Evolutionary conservation across 1,284 basidiomycete species (phyloP).

Genomic region (Ceratobasidium sp.): DNA sequence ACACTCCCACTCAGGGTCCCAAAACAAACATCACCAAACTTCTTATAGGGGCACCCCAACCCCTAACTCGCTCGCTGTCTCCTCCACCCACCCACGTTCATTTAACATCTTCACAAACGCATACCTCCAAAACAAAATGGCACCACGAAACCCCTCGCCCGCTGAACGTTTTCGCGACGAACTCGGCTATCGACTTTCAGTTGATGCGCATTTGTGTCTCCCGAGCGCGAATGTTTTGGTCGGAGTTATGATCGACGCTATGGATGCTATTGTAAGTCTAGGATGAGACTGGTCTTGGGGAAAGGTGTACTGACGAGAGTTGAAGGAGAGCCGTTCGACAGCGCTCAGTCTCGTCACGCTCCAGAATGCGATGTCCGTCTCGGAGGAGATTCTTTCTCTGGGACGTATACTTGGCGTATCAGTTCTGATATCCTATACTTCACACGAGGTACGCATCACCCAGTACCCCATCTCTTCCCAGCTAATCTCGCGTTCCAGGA

Average conservation of each 20-base stretch:
- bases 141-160: background rate
- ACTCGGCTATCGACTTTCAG: constrained; percentile 15
- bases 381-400: background rate
- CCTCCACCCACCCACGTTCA: background rate
- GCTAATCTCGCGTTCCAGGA: background rate
- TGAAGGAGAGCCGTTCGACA: background rate
- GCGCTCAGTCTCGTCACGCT: constrained; percentile 3
- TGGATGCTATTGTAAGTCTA: constrained; percentile 4
- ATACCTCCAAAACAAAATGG: background rate
- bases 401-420: constrained; percentile 9
- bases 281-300: no score
- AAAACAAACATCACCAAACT: background rate
- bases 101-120: background rate
- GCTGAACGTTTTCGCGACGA: constrained; percentile 25
- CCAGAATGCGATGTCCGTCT: constrained; percentile 16
- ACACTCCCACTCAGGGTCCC: background rate
- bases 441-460: background rate
- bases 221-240: constrained; percentile 25
- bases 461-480: background rate
- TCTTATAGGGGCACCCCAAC: background rate
- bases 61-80: background rate
- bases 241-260: constrained; percentile 15
- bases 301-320: background rate
- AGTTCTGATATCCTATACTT: background rate
- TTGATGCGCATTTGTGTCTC: constrained; percentile 4